Percentiles rank a stretch among this genome's conserved stretches.
Evolutionary conservation across 2,329 filamentous ascomycete species (phyloP).

Genomic region (Neobulgaria alba): DNA sequence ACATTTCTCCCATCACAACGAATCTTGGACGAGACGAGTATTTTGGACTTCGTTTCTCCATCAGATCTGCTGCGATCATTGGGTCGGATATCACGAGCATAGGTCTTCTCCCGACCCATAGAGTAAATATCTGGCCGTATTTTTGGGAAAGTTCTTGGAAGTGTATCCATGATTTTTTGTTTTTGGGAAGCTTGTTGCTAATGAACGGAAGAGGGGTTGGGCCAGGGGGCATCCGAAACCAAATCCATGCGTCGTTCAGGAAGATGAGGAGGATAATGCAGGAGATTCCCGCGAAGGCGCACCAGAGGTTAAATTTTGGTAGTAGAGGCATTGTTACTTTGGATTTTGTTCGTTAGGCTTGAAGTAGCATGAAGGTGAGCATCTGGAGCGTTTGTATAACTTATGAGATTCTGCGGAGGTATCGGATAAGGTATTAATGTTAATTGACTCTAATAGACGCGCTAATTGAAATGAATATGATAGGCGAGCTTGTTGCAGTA

Average conservation of each 20-base stretch:
- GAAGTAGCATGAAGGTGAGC: too few relatives aligned
- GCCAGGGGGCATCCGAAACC: constrained; percentile 37
- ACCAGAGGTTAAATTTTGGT: constrained; percentile 12
- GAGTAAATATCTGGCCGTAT: constrained; percentile 40
- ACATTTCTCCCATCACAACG: constrained; percentile 37
- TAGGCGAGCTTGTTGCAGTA: too few relatives aligned
- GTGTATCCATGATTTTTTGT: constrained; percentile 3
- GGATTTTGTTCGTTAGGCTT: not conserved
- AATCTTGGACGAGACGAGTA: constrained; percentile 37
- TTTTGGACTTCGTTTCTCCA: constrained; percentile 38
- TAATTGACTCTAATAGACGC: too few relatives aligned
- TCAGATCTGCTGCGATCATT: constrained; percentile 34
- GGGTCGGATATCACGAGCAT: constrained; percentile 38
- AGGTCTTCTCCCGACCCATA: constrained; percentile 39
- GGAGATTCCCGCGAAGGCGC: constrained; percentile 15
- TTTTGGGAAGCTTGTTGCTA: constrained; percentile 28
- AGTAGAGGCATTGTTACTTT: constrained; percentile 9
- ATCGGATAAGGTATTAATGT: too few relatives aligned
- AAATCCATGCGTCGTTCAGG: constrained; percentile 28
- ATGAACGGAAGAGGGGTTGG: constrained; percentile 38
- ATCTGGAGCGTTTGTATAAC: too few relatives aligned
- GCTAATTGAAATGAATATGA: too few relatives aligned
- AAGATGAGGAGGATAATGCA: constrained; percentile 22
- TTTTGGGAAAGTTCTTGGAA: constrained; percentile 33
- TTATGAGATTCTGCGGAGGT: too few relatives aligned